Evolutionary conservation across 2,329 filamentous ascomycete species (phyloP), one percentile per base, ranked within the genome.

Genomic region (Cladophialophora psammophila): DNA sequence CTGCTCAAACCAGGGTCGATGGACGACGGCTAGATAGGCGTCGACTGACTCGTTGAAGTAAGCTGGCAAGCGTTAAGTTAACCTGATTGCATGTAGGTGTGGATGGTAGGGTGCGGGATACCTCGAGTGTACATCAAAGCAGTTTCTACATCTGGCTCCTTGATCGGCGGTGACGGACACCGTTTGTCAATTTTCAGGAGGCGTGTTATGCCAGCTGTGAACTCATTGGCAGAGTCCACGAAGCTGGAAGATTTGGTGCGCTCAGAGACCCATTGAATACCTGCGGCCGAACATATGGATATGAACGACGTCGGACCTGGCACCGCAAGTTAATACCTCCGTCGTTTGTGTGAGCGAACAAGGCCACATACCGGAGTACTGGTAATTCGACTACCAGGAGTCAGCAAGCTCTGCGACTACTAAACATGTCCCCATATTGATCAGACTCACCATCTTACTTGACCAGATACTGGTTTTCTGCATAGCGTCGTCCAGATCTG

Each of bases 1-100:
- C n/a, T 48, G 20, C 20, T 63, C 48, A 38, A 55, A 63, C 45
- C 48, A 63, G 45, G 45, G n/a, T 9, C 50, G 60, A 36, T 63
- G n/a, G n/a, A 56, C 60, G 20, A 63, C 18, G 8, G 48, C 60
- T 15, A 55, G 18, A 3, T n/a, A 34, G 0, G 60, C 32, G 8
- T 63, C 60, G 18, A 40, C 12, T 5, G 31, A 8, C 12, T 45
- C 26, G 7, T 63, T 35, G 35, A 63, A 63, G 31, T 54, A 63
- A n/a, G 60, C 60, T 60, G 36, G 8, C 18, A 32, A 5, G 3
- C 5, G 26, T 12, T 48, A 9, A 10, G 18, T 31, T 26, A 45
- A 6, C 12, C n/a, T 10, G 10, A n/a, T n/a, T n/a, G n/a, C n/a
- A n/a, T n/a, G n/a, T n/a, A n/a, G n/a, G n/a, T n/a, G n/a, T n/a